Conservation (phyloP, 371 early-diverging fungal genomes). For the Sporodiniella umbellata region DNA sequence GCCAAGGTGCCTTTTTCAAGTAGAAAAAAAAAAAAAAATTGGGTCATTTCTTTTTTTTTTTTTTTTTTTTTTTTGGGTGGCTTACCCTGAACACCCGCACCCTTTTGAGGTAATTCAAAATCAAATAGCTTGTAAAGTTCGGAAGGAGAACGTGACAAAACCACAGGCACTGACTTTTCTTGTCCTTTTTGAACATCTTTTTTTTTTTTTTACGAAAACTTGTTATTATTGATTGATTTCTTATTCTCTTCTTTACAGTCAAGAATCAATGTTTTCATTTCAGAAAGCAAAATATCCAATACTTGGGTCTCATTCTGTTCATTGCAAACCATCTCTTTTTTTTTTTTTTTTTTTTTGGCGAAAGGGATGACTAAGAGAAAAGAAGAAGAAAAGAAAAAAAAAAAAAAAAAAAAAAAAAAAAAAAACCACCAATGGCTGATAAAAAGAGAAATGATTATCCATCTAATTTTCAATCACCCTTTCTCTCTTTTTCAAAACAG, state of each 20-base stretch:
- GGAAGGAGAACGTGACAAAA: conserved; percentile 46
- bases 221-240: too few species aligned
- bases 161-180: conserved; percentile 33
- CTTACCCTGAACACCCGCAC: conserved; percentile 52
- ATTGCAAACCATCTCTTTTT: conserved; percentile 22
- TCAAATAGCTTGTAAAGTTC: conserved; percentile 54
- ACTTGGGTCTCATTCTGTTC: conserved; percentile 21
- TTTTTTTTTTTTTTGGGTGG: conserved; percentile 1
- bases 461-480: too few species aligned
- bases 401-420: too few species aligned
- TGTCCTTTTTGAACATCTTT: conserved; percentile 50
- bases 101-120: conserved; percentile 45
- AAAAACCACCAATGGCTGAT: too few species aligned
- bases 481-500: too few species aligned
- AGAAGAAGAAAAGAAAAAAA: too few species aligned
- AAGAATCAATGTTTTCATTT: conserved; percentile 32
- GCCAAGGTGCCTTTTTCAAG: conserved; percentile 46
- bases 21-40: background rate
- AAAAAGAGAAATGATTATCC: too few species aligned
- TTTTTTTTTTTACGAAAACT: background rate
- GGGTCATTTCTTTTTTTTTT: too few species aligned
- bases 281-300: conserved; percentile 32
- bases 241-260: conserved; percentile 19
- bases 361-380: too few species aligned
- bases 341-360: too few species aligned